Evolutionary conservation across 2,329 filamentous ascomycete genomes (phyloP), one percentile per base, ranked within the genome.

Genomic region (Pyrenochaeta sp.): DNA sequence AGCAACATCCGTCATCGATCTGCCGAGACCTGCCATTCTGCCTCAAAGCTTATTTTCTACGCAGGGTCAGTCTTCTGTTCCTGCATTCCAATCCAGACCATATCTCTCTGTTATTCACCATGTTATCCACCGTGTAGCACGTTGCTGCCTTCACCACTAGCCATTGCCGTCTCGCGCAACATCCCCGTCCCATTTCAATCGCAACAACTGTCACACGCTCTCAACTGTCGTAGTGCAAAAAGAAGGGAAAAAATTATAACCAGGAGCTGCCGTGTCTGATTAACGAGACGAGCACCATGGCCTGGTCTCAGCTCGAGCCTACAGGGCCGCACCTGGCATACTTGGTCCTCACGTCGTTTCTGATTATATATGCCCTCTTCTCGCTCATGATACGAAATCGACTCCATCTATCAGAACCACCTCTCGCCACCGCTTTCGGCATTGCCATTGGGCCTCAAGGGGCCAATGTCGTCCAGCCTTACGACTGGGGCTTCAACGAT

Each of bases 381-480:
- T 78, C 78, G 8, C 70, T 76, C 42, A 78, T 81, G 64, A 79
- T 83, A 56, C 73, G 80, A 36, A 83, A 83, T 57, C 75, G 79
- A 8, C 72, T 83, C 2, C 81, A 84, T 59, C 76, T 83, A 15
- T 81, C 80, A 10, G 81, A 83, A 67, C 81, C 81, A 4, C 81
- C 81, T 5, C 73, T 83, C 22, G 81, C 81, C 13, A 78, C 82
- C 0, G 52, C 82, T 1, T 74, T 81, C 43, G 81, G 81, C 6
- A 81, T 83, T 37, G 25, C 79, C 28, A 70, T 82, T 10, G 81
- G 81, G 7, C 81, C 81, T 0, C 68, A 66, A 32, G 78, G 73
- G 1, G 64, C 81, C 2, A 72, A 71, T 27, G 72, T 79, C 61
- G 60, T 83, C 8, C 75, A 61, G 2, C 81, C 81, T 6, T 67